Evolutionary conservation across 1,284 basidiomycete genomes (phyloP), one percentile per base, ranked within the genome.

Genomic region (Malassezia nana): DNA sequence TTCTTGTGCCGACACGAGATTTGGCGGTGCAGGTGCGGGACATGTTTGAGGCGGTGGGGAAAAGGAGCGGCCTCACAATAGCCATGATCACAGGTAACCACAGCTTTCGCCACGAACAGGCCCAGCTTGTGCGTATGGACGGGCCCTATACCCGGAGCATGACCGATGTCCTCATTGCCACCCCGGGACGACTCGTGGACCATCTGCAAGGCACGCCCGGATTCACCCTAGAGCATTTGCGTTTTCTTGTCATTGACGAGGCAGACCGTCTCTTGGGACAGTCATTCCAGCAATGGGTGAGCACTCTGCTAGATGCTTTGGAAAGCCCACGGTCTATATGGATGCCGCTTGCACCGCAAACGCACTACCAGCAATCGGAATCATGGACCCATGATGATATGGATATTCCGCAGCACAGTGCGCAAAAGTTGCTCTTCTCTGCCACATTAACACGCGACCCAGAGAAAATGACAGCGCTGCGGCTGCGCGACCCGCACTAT

Each of bases 231-330:
- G 87, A 94, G 66, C 90, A 98, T 74, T 79, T 99, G 24, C 84
- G 92, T 24, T 98, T 90, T 75, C 77, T 98, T 52, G 89, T 98
- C 16, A 89, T 99, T 52, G 94, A 99, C 73, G 94, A 99, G 77
- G 94, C 94, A 0, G 94, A 99, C 73, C 82, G 91, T 20, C 79
- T 99, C 2, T 80, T 99, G 4, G 86, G 86, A 6, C 90, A 96
- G 73, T 89, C 87, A 1, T 96, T 95, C 76, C 89, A 96, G 75
- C 86, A 90, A 67, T 99, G 92, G 92, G 58, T 67, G n/a, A 46
- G 62, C 4, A 59, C 50, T 6, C 54, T 70, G 1, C 55, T 69
- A 6, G 55, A 52, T 18, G 66, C 64, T 6, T 55, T 65, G 1
- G 51, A 58, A 22, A 18, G 16, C 1, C 35, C 35, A 4, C 35